A percentile compares a stretch with the other conserved stretches of the same genome.
These are phyloP conservation scores for Dothiorella sarmentorum DNA, from an alignment of 2,329 filamentous ascomycete species.

Conservation along the genomic window DNA sequence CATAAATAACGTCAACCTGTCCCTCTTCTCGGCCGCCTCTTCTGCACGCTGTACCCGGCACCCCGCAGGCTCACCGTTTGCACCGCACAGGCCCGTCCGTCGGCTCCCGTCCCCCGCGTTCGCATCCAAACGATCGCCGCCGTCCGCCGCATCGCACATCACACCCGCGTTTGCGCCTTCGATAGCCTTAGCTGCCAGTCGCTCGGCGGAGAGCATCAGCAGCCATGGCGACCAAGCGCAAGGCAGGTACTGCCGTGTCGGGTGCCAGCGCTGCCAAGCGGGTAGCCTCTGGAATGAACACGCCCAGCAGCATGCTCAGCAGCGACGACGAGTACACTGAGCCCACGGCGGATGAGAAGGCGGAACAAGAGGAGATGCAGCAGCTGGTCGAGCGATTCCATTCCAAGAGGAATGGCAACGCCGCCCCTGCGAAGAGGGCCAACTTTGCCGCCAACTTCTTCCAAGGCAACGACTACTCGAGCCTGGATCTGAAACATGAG, in stretches of 20 bases:
- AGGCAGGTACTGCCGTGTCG: constrained; percentile 39
- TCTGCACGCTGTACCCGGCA: background rate
- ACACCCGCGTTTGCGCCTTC: too few relatives aligned
- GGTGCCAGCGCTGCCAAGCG: constrained; percentile 31
- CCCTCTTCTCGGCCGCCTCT: background rate
- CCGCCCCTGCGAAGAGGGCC: background rate
- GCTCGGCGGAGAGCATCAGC: constrained; percentile 39
- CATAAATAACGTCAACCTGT: too few relatives aligned
- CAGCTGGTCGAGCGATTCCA: constrained; percentile 46
- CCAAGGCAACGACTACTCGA: constrained; percentile 73
- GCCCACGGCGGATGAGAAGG: constrained; percentile 47
- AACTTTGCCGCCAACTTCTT: constrained; percentile 56
- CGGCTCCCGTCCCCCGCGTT: background rate
- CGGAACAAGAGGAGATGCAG: constrained; percentile 38
- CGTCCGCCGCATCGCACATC: background rate
- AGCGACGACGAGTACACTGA: constrained; percentile 59
- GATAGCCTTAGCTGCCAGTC: constrained; percentile 43
- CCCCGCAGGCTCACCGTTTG: background rate
- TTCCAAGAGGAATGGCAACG: constrained; percentile 39
- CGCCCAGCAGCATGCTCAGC: constrained; percentile 44
- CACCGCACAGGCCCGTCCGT: background rate
- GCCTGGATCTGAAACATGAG: constrained; percentile 78
- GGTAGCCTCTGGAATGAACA: constrained; percentile 38
- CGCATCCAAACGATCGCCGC: background rate
- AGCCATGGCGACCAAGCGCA: constrained; percentile 46